Evolutionary conservation across 768 basidiomycete genomes (phyloP).

Genomic region (Rhodocollybia butyracea): DNA sequence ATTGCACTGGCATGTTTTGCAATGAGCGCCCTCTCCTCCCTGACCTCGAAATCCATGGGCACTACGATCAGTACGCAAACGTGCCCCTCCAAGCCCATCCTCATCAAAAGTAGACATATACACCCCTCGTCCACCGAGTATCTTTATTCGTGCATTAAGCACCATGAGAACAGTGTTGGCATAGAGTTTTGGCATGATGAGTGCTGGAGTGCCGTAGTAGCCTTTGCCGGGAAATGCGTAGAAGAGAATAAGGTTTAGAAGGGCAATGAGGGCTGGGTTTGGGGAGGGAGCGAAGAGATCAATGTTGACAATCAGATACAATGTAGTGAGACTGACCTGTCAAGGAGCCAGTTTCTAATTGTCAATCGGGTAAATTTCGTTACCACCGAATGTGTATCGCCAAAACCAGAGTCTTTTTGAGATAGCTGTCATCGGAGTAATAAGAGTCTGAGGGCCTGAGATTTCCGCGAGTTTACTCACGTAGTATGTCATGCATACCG

Average conservation of each 20-base stretch:
- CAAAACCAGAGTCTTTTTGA: constrained; percentile 1
- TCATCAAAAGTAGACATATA: not conserved
- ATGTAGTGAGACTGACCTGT: not conserved
- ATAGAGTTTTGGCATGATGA: constrained; percentile 11
- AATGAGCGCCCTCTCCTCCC: too few species aligned
- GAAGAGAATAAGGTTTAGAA: constrained; percentile 3
- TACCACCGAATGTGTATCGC: not conserved
- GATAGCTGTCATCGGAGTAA: not conserved
- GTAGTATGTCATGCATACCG: constrained; percentile 1
- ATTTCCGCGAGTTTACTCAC: not conserved
- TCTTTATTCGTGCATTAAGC: constrained; percentile 9
- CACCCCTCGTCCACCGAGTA: constrained; percentile 5
- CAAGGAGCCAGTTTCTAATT: constrained; percentile 6
- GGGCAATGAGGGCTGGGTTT: constrained; percentile 6
- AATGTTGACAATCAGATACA: too few species aligned
- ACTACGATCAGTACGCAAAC: too few species aligned
- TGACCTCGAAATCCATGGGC: too few species aligned
- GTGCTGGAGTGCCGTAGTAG: not conserved
- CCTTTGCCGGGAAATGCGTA: constrained; percentile 2
- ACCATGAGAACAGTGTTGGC: constrained; percentile 10
- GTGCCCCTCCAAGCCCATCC: too few species aligned
- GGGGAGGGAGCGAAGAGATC: not conserved
- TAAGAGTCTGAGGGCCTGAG: not conserved
- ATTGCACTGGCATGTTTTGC: too few species aligned
- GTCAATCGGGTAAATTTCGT: constrained; percentile 1